Base-by-base conservation (phyloP, 225 moss, liverwort and hornwort species). In the Polytrichum formosum region DNA sequence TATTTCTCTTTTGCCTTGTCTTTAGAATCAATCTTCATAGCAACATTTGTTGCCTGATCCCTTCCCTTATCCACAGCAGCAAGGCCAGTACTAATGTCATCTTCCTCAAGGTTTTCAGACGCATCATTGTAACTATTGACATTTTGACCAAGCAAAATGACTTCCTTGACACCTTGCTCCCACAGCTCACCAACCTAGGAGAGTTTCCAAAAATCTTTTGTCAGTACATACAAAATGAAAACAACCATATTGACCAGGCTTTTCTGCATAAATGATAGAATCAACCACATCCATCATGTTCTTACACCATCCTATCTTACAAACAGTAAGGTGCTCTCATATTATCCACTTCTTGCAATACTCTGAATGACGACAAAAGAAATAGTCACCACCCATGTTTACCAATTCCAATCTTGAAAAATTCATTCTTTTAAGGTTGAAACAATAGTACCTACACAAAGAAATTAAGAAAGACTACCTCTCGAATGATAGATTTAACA, bases 151-250 rank as follows among this genome's bases (percentile, higher is more conserved):
- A 97, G 79, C 65, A 97, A 83, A 26, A 93, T 85, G 70, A 97
- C 97, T 84, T 97, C 97, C 77, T 84, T 94, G 21, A 94, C 90
- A 30, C 94, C 97, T 85, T 97, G 94, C 72, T 94, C 92, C 97
- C 97, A 94, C 55, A 97, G 88, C 70, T 97, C 97, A 54, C 88
- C 97, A 54, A 97, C 96, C 87, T 87, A 66, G 25, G 35, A 70
- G 65, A 56, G 18, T 46, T 65, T 65, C 61, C 69, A 72, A 29
- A 46, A 20, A 6, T 59, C 23, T 22, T 59, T 59, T 23, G 23
- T 22, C 59, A 59, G n/a, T 21, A n/a, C 59, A 59, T 6, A 22
- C n/a, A 59, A 7, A 59, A 59, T 59, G 19, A 59, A 6, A 6
- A n/a, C 21, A 23, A 59, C 59, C 6, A 59, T 46, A 35, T 35